Evolutionary conservation across 2,329 filamentous ascomycete species (phyloP), one percentile per base, ranked within the genome.

Genomic region (Aspergillus sp.): DNA sequence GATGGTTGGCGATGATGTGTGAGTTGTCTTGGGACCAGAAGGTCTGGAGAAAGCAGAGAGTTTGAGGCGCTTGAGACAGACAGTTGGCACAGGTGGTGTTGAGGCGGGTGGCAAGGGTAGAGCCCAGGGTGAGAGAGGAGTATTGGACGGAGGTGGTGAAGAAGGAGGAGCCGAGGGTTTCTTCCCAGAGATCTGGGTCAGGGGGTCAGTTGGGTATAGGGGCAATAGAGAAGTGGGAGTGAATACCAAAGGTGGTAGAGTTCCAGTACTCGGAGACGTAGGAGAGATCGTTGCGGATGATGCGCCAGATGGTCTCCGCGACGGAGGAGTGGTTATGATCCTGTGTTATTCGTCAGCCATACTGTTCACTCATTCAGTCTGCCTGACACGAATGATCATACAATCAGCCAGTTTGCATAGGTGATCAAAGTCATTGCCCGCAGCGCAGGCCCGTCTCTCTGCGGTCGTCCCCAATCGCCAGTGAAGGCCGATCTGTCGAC

Each of bases 361-460:
- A 14, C 26, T 14, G 10, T 14, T 36, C 32, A 4, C 42, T 46
- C 1, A 29, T 29, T 7, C 6, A 20, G 10, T 50, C 49, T 50
- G 14, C 3, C 7, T 50, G 11, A 12, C 6, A 6, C 6, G 0
- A 16, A 4, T 6, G 0, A 1, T 56, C 67, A 24, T 64, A 72
- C 70, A 53, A 92, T 77, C 29, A 94, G 78, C 85, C 89, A 91
- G 69, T 88, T 87, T 6, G 88, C 84, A 70, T 93, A 95, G 0
- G 81, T 81, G 56, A 90, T 88, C 68, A 95, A 75, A 2, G 91
- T 85, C 50, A 86, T 91, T 1, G 90, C 90, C 54, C 91, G 84
- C 45, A 95, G 82, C 22, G 91, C 86, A 24, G 91, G 91, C 0
- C 91, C 91, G 74, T 95, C 91, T 47, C 89, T 83, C 75, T 95